Evolutionary conservation across 176 grass and related monocot genomes (phyloP).

Genomic region (Phoenix roebelenii): DNA sequence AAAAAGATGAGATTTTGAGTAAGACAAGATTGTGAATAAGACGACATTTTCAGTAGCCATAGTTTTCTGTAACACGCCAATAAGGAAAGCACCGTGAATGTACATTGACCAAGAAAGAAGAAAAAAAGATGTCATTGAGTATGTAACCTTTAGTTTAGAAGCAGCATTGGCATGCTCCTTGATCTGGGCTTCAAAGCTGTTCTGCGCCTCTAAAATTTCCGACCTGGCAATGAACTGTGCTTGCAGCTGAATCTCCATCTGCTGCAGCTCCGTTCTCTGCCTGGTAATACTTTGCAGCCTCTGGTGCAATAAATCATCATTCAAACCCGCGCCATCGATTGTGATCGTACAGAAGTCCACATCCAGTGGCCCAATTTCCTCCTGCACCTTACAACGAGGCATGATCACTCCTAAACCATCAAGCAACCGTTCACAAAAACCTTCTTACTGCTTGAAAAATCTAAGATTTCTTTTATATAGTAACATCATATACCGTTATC

Average conservation of each 20-base stretch:
- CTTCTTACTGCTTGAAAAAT: background rate
- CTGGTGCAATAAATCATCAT: constrained; percentile 64
- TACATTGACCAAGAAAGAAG: too few species aligned
- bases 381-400: constrained; percentile 30
- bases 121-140: too few species aligned
- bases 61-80: too few species aligned
- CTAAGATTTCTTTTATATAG: constrained; percentile 16
- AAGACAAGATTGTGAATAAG: too few species aligned
- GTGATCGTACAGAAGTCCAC: constrained; percentile 60
- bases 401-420: background rate
- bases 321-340: constrained; percentile 56
- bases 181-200: constrained; percentile 42
- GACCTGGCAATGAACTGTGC: constrained; percentile 49
- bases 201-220: constrained; percentile 52
- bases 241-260: constrained; percentile 64
- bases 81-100: too few species aligned
- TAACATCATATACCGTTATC: constrained; percentile 57
- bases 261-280: constrained; percentile 63
- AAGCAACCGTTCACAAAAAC: background rate
- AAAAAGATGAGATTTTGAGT: too few species aligned
- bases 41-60: too few species aligned
- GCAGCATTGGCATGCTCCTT: constrained; percentile 52
- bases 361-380: constrained; percentile 23
- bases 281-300: constrained; percentile 51
- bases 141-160: constrained; percentile 52